A percentile compares a stretch with the other conserved stretches of the same genome.
Conservation (phyloP, 441 rosid species). For the Populus hybrid region DNA sequence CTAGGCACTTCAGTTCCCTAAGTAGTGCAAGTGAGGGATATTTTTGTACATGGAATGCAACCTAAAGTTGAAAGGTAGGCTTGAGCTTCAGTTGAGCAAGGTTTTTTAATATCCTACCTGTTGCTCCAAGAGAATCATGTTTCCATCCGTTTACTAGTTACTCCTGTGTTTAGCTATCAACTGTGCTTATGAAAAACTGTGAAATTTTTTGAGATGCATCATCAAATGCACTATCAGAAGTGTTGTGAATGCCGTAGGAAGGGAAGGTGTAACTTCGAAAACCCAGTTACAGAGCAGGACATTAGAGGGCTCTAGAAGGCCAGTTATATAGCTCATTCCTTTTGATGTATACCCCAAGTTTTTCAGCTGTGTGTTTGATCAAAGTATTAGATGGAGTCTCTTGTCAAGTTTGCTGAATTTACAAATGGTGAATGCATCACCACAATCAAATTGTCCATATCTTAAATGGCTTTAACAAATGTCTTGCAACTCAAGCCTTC, state of each 20-base stretch:
- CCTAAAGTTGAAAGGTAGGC: background rate
- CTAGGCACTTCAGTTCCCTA: no score
- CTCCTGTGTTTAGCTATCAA: no score
- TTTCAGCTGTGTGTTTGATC: background rate
- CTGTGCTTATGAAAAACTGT: no score
- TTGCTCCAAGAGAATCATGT: background rate
- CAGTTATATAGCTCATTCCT: background rate
- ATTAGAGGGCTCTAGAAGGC: no score
- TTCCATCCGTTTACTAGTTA: background rate
- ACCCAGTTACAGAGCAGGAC: no score
- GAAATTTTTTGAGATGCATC: no score
- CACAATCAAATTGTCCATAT: no score
- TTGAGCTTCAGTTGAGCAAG: background rate
- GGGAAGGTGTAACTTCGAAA: no score
- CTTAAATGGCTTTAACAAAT: background rate
- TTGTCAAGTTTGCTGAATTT: background rate
- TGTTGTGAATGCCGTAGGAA: no score
- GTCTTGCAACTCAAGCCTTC: background rate
- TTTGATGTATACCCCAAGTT: background rate
- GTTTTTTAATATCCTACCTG: background rate
- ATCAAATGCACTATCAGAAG: no score
- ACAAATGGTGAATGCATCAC: background rate
- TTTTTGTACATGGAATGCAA: background rate
- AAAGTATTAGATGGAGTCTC: background rate
- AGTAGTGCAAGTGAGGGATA: background rate